Base-by-base conservation (phyloP, 305 asterid genomes). In the Solanum hybrid region DNA sequence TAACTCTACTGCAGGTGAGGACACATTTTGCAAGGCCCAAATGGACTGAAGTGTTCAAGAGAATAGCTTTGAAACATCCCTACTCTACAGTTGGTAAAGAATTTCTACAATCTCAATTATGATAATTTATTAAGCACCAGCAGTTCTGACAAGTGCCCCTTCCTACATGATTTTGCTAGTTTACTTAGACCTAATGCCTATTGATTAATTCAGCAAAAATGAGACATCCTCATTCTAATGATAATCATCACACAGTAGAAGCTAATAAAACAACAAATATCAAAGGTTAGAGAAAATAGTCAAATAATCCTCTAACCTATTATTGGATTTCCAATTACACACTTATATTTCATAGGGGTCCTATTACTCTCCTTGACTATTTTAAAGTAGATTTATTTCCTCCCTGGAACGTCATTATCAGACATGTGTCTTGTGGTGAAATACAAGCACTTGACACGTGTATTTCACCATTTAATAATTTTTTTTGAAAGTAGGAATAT, bases 11-110 rank as follows among this genome's bases (percentile, higher is more conserved):
- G 93, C 96, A 97, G 99, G 99, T 96, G 29, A 92, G 95, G 93
- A 97, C 99, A 82, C 99, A 97, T 93, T 97, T 97, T 68, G 98
- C 99, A 72, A 92, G 99, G 93, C 99, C 99, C 17, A 94, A 96
- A 68, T 97, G 98, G 99, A 93, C 82, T 85, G 95, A 97, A 88
- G 98, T 95, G 91, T 96, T 97, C 94, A 92, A 92, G 91, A 96
- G 92, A 92, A 91, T 97, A 89, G 98, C 98, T 15, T 89, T 89
- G 88, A 97, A 94, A 93, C 95, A 97, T 90, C 98, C 99, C 24
- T 92, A 95, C 79, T 93, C 97, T 20, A 95, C 96, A 92, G 93
- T 96, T 89, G 98, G 98, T 97, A 94, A 95, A 76, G 39, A 84
- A 2, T 88, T 87, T 77, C 73, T 15, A 83, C 73, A 41, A 83